These are phyloP conservation scores for Irpex lacteus DNA, from an alignment of 1,284 basidiomycete genomes.

Conservation along the genomic window DNA sequence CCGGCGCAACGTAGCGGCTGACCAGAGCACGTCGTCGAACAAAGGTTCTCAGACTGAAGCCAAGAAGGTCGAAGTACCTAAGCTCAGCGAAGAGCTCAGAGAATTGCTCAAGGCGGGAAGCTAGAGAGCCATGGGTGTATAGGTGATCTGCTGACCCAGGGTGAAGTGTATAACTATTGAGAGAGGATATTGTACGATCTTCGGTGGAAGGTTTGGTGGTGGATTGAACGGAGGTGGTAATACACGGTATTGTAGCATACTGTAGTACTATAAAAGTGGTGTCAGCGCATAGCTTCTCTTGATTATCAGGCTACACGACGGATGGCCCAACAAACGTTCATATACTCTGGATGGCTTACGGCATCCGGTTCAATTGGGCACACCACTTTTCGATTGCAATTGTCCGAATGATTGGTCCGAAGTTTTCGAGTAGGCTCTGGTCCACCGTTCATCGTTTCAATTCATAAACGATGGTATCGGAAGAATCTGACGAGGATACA, in stretches of 20 bases:
- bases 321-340: neutral
- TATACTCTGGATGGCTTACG: neutral
- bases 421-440: neutral
- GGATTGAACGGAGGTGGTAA: neutral
- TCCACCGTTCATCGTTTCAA: neutral
- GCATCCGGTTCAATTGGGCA: neutral
- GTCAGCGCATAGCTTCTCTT: neutral
- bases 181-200: neutral
- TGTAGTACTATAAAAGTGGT: neutral
- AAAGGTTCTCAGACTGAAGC: constrained; percentile 20
- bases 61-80: constrained; percentile 35
- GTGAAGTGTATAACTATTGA: neutral
- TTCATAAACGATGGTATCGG: neutral
- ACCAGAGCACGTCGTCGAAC: constrained; percentile 4
- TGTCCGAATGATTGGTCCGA: neutral
- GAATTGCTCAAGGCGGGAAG: constrained; percentile 47
- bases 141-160: neutral
- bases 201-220: neutral
- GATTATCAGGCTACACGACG: neutral
- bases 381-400: neutral
- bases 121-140: constrained; percentile 12
- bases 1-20: constrained; percentile 11
- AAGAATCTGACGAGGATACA: neutral
- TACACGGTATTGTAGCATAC: neutral
- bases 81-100: constrained; percentile 55